Conservation (phyloP, 192 early-diverging fungal species). For the Rhizophagus sp. region DNA sequence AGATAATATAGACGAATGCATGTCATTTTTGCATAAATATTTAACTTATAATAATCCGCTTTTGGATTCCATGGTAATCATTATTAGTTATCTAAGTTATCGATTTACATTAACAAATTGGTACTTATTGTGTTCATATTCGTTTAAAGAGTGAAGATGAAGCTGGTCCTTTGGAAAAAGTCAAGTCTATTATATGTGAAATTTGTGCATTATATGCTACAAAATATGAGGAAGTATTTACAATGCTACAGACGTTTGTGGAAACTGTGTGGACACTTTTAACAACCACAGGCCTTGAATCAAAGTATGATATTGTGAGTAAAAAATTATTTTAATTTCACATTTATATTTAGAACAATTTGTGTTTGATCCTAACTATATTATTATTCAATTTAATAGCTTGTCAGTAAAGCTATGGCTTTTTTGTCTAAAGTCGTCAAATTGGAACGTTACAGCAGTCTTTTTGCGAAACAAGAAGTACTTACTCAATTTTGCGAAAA, state of each 20-base stretch:
- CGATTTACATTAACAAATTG: not conserved
- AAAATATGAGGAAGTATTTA: slow-evolving; percentile 91
- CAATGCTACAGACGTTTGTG: slow-evolving; percentile 78
- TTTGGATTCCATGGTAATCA: slow-evolving; percentile 59
- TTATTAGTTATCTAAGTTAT: not conserved
- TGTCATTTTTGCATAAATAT: slow-evolving; percentile 88
- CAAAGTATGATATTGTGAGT: slow-evolving; percentile 79
- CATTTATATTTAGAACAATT: not conserved
- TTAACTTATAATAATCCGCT: slow-evolving; percentile 76
- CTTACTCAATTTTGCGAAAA: slow-evolving; percentile 85
- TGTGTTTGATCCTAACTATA: not conserved
- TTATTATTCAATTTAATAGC: slow-evolving; percentile 38
- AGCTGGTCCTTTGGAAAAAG: slow-evolving; percentile 79
- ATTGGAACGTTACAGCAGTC: slow-evolving; percentile 63
- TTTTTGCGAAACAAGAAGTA: slow-evolving; percentile 75
- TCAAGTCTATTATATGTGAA: slow-evolving; percentile 94
- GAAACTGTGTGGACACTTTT: slow-evolving; percentile 87
- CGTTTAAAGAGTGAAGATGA: slow-evolving; percentile 76
- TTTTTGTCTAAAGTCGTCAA: slow-evolving; percentile 89
- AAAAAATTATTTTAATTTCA: not conserved
- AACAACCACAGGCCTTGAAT: slow-evolving; percentile 66
- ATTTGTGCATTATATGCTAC: slow-evolving; percentile 86
- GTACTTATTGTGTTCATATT: not conserved
- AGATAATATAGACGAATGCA: slow-evolving; percentile 81
- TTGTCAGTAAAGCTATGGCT: slow-evolving; percentile 87